Conservation (phyloP, 2,329 filamentous ascomycete genomes). For the Paracoccidioides lutzii region DNA sequence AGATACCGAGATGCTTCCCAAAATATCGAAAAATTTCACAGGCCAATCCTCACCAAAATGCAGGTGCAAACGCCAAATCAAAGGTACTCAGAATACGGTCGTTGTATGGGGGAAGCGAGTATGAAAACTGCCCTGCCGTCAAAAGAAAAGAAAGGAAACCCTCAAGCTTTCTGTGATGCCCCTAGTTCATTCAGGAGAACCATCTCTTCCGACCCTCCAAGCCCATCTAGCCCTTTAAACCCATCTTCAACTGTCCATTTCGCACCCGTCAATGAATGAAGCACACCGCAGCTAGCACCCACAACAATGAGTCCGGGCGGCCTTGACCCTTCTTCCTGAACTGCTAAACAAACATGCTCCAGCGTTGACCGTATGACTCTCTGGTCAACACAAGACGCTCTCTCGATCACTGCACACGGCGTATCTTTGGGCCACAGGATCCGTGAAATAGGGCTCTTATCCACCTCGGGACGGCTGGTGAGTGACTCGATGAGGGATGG, state of each 20-base stretch:
- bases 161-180: neutral
- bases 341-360: constrained; percentile 61
- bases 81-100: too few species aligned
- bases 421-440: constrained; percentile 57
- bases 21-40: too few species aligned
- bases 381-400: constrained; percentile 89
- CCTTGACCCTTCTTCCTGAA: constrained; percentile 77
- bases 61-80: too few species aligned
- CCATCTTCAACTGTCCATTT: constrained; percentile 83
- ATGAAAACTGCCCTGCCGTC: neutral
- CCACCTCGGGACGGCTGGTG: constrained; percentile 25
- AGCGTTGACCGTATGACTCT: constrained; percentile 81
- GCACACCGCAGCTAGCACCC: constrained; percentile 67
- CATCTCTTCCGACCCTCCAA: constrained; percentile 17
- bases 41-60: too few species aligned
- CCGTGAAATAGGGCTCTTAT: constrained; percentile 16
- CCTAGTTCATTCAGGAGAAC: constrained; percentile 8
- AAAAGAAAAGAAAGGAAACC: neutral
- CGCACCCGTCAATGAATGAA: constrained; percentile 48
- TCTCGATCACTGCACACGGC: constrained; percentile 83
- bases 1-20: too few species aligned
- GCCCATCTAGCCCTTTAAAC: constrained; percentile 56
- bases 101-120: too few species aligned
- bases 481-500: constrained; percentile 59
- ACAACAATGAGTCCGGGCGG: constrained; percentile 83